Percentiles rank a stretch among this genome's conserved stretches.
Conservation (phyloP, 371 early-diverging fungal species). For the Mucor sp. region DNA sequence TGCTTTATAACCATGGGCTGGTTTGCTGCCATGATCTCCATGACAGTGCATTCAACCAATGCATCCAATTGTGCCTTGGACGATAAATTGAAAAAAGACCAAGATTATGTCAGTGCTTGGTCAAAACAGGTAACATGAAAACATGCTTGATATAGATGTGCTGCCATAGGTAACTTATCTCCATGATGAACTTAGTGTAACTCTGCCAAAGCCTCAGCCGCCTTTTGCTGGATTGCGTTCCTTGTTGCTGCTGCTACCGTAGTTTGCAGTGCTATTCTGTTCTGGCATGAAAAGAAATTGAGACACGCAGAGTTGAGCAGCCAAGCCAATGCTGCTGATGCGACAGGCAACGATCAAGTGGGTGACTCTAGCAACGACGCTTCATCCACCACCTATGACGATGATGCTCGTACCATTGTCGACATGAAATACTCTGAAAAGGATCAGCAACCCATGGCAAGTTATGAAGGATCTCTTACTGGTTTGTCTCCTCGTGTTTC, state of each 20-base stretch:
- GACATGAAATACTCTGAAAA: conserved; percentile 11
- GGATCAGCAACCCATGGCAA: neutral
- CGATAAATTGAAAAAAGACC: conserved; percentile 14
- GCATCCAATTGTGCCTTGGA: conserved; percentile 30
- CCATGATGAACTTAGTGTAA: conserved; percentile 22
- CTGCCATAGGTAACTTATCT: neutral
- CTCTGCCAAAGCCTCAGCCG: conserved; percentile 26
- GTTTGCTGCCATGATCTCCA: conserved; percentile 43
- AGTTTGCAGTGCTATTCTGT: conserved; percentile 13
- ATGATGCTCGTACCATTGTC: conserved; percentile 10
- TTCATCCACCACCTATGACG: neutral
- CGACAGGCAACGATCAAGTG: neutral
- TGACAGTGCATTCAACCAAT: conserved; percentile 38
- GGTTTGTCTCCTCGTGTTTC: neutral
- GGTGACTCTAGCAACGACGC: neutral
- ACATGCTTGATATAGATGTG: neutral
- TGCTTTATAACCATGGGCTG: conserved; percentile 38
- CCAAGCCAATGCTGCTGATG: neutral
- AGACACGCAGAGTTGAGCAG: conserved; percentile 1
- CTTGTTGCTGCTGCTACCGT: conserved; percentile 18
- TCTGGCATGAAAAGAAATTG: conserved; percentile 31
- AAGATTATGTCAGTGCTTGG: conserved; percentile 33
- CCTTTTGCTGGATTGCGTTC: conserved; percentile 21
- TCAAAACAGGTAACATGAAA: conserved; percentile 37
- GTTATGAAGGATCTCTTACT: neutral